Conservation (phyloP, 495 filamentous ascomycete genomes). For the Penicillium arizonense region DNA sequence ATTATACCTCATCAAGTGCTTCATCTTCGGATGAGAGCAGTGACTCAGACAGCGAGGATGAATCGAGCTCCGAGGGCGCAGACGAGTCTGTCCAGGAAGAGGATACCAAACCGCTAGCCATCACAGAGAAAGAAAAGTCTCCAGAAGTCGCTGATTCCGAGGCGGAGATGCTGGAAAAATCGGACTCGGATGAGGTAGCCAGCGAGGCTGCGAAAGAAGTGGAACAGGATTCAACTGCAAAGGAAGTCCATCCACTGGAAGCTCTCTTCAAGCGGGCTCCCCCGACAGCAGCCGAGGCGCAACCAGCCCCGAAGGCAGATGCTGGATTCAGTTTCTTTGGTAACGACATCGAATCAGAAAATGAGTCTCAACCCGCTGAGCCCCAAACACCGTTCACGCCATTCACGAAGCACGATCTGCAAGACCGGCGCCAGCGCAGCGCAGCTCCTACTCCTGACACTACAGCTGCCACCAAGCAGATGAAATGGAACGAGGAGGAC, state of each 20-base stretch:
- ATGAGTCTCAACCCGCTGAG: constrained; percentile 38
- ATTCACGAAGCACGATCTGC: constrained; percentile 73
- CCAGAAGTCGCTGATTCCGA: constrained; percentile 1
- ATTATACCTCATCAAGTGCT: constrained; percentile 49
- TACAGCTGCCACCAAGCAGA: constrained; percentile 56
- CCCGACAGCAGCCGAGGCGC: constrained; percentile 30
- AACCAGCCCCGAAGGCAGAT: constrained; percentile 41
- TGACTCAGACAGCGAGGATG: constrained; percentile 27
- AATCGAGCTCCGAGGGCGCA: constrained; percentile 23
- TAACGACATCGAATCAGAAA: constrained; percentile 48
- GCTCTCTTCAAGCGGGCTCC: constrained; percentile 79
- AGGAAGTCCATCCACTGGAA: constrained; percentile 80
- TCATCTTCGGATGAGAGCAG: constrained; percentile 33
- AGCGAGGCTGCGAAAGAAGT: constrained; percentile 2
- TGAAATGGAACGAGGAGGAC: constrained; percentile 33
- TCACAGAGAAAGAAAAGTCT: constrained; percentile 3
- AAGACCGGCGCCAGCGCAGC: constrained; percentile 68
- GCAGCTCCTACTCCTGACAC: constrained; percentile 96
- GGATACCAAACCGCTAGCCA: constrained; percentile 8
- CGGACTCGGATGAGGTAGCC: constrained; percentile 11
- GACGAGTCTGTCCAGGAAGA: constrained; percentile 23
- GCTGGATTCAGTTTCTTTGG: constrained; percentile 65
- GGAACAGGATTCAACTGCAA: constrained; percentile 20
- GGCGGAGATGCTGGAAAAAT: constrained; percentile 4
- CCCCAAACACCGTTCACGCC: constrained; percentile 85